Evolutionary conservation across 2,329 filamentous ascomycete genomes (phyloP), one percentile per base, ranked within the genome.

Genomic region (Paecilomyces dactylethromorphus): DNA sequence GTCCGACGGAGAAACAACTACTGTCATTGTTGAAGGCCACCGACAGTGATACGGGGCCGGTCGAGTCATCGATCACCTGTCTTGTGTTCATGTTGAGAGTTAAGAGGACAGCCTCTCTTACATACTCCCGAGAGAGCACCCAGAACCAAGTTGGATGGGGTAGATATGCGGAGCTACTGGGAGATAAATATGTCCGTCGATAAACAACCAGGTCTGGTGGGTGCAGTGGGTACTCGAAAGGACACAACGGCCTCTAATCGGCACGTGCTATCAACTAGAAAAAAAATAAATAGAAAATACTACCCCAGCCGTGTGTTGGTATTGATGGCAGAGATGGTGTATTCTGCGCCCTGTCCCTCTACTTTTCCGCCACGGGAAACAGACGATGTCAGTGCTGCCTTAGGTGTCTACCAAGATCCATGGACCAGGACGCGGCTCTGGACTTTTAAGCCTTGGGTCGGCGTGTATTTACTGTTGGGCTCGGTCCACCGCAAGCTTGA

Each of bases 11-110:
- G 74, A 97, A 97, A 69, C 89, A 92, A 66, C 86, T 92, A 64
- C 85, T 85, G 72, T 94, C 90, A 68, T 86, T 83, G 71, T 97
- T 97, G 79, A 96, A 96, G 8, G 89, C 86, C 53, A 88, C 86
- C 13, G 91, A 95, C 39, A 97, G 83, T 11, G 92, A 92, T 61
- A 87, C 84, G 3, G 89, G 88, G 57, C 87, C 85, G 51, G 82
- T 83, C 18, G 90, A 86, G 55, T 86, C 85, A 78, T 96, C 91
- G 69, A 97, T 91, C 58, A 90, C 85, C 56, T 89, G 89, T 60
- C 93, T 84, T 51, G 92, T 95, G 73, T 97, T 94, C 94, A 97
- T 99, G 56, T 61, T 79, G 69, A 33, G 29, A 53, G 56, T 61
- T 79, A 69, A 33, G 29, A 53, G 49, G 29, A 21, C 7, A 5